These are phyloP conservation scores for Cutaneotrichosporon cavernicola DNA, from an alignment of 1,284 basidiomycete genomes.

Conservation along the genomic window DNA sequence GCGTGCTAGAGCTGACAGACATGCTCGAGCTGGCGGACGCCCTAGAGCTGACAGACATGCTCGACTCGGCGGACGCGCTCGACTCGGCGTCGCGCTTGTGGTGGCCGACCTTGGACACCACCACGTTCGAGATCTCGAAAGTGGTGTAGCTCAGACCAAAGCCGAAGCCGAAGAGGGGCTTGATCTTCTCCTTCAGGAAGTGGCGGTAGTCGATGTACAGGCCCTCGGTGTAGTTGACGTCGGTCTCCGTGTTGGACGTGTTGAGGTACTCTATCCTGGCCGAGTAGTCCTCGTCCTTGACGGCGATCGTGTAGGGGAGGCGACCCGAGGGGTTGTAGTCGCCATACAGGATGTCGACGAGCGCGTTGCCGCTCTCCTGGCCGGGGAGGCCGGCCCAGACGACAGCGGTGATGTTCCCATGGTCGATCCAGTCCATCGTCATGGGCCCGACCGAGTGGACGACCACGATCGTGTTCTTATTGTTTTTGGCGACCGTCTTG, in stretches of 20 bases:
- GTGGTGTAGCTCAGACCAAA: constrained; percentile 80
- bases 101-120: background rate
- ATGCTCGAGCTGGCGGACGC: too few species aligned
- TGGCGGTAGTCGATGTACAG: constrained; percentile 73
- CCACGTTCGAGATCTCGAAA: constrained; percentile 60
- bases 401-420: constrained; percentile 61
- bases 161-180: constrained; percentile 71
- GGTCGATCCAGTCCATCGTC: constrained; percentile 74
- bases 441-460: constrained; percentile 73
- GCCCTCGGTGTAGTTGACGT: constrained; percentile 69
- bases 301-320: constrained; percentile 78
- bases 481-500: constrained; percentile 47
- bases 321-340: constrained; percentile 70
- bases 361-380: constrained; percentile 71
- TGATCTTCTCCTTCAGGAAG: constrained; percentile 67
- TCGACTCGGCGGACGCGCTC: background rate
- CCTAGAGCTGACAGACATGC: background rate
- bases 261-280: constrained; percentile 57
- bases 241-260: constrained; percentile 49
- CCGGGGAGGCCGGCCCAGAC: constrained; percentile 59
- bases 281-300: constrained; percentile 64
- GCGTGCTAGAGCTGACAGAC: background rate
- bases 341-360: constrained; percentile 61
- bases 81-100: background rate
- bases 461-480: constrained; percentile 75